These are phyloP conservation scores for Skeletonema tropicum DNA, from an alignment of 108 stramenopile genomes.

Conservation along the genomic window DNA sequence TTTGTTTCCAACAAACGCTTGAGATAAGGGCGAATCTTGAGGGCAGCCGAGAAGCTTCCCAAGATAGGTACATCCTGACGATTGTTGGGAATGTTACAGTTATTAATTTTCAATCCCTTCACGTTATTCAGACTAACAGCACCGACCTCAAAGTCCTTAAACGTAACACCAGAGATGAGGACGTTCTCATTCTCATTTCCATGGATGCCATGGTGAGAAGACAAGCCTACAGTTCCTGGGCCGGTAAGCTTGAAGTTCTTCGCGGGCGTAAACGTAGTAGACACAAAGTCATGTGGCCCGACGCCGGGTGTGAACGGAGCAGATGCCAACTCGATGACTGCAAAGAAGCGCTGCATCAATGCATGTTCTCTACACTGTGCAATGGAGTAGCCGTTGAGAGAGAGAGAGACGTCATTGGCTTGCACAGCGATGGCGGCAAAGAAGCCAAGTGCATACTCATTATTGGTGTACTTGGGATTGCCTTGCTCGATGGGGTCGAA, in stretches of 20 bases:
- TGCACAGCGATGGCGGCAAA: conserved; percentile 33
- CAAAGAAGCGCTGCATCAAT: conserved; percentile 43
- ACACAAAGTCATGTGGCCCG: conserved; percentile 28
- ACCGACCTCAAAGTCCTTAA: conserved; percentile 29
- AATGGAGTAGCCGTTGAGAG: conserved; percentile 29
- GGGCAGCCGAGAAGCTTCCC: conserved; percentile 8
- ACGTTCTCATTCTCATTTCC: conserved; percentile 37
- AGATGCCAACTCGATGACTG: conserved; percentile 34
- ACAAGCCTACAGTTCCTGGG: conserved; percentile 26
- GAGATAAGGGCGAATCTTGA: background rate
- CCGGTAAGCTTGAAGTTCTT: conserved; percentile 12
- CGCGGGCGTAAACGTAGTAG: conserved; percentile 1
- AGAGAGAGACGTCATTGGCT: conserved; percentile 20
- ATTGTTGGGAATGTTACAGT: conserved; percentile 7
- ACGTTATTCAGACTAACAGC: conserved; percentile 27
- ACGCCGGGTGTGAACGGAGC: conserved; percentile 18
- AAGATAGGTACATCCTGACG: conserved; percentile 12
- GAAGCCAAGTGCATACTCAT: conserved; percentile 33
- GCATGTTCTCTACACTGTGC: conserved; percentile 28
- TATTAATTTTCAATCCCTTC: background rate
- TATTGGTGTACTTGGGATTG: conserved; percentile 16
- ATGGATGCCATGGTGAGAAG: conserved; percentile 44
- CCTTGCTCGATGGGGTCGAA: conserved; percentile 4
- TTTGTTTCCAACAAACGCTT: conserved; percentile 3
- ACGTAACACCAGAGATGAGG: conserved; percentile 9